Percentiles rank a stretch among this genome's conserved stretches.
phyloP scores from a whole-genome alignment of 2,329 filamentous ascomycete genomes.

The Claviceps capensis region DNA sequence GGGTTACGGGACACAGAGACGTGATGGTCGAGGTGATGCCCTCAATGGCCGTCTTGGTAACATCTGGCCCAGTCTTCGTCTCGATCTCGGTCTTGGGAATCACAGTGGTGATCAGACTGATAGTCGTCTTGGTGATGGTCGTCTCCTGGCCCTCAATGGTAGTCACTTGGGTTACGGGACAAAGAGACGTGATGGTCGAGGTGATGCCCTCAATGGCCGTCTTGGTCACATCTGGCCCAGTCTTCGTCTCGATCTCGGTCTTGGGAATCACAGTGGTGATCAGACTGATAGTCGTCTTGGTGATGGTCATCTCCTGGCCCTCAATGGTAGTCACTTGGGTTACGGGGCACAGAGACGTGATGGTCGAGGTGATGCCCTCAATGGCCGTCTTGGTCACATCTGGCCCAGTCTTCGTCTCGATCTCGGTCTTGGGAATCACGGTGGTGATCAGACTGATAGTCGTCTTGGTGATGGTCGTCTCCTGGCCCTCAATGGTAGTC shows the following conservation, averaged over 20 bases:
- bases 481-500: conserved; percentile 4
- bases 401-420: conserved; percentile 18
- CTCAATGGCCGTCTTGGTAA: conserved; percentile 19
- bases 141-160: not conserved
- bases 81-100: not conserved
- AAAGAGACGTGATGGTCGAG: not conserved
- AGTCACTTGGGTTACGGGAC: not conserved
- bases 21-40: conserved; percentile 29
- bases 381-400: conserved; percentile 19
- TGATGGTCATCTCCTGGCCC: conserved; percentile 9
- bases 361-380: conserved; percentile 23
- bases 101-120: not conserved
- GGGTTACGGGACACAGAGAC: conserved; percentile 29
- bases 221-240: no score
- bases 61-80: conserved; percentile 18
- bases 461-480: conserved; percentile 12
- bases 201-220: not conserved
- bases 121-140: not conserved
- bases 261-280: conserved; percentile 15
- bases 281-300: conserved; percentile 12
- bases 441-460: conserved; percentile 14
- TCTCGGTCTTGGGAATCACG: conserved; percentile 15
- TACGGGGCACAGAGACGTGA: conserved; percentile 29
- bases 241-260: no score
- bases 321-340: conserved; percentile 20